Evolutionary conservation across 495 filamentous ascomycete species (phyloP).

Genomic region (Polyplosphaeria fusca): DNA sequence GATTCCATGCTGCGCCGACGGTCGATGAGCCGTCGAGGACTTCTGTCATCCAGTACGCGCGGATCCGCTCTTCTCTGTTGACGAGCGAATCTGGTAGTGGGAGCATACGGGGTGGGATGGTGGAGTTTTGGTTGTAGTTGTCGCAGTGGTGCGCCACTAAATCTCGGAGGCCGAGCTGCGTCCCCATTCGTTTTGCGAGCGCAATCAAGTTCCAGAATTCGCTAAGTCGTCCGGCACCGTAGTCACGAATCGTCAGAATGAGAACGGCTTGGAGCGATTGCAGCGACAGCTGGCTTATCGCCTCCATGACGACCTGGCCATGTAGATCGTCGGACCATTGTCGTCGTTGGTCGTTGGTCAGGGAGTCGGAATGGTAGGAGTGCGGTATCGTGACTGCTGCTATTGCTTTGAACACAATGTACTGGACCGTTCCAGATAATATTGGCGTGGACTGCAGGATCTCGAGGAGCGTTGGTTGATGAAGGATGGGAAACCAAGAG

Average conservation of each 20-base stretch:
- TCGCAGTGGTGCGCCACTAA: slow-evolving; percentile 29
- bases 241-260: slow-evolving; percentile 37
- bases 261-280: slow-evolving; percentile 38
- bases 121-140: slow-evolving; percentile 29
- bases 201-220: slow-evolving; percentile 40
- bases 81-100: slow-evolving; percentile 29
- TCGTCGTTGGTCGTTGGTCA: slow-evolving; percentile 26
- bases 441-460: slow-evolving; percentile 21
- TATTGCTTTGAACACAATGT: slow-evolving; percentile 36
- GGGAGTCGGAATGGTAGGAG: slow-evolving; percentile 19
- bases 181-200: slow-evolving; percentile 36
- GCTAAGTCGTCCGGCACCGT: slow-evolving; percentile 34
- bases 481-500: slow-evolving; percentile 42
- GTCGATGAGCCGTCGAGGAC: slow-evolving; percentile 38
- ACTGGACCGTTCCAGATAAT: slow-evolving; percentile 16
- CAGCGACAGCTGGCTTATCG: slow-evolving; percentile 30
- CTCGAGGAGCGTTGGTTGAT: slow-evolving; percentile 34
- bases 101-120: slow-evolving; percentile 33
- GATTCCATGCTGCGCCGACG: slow-evolving; percentile 38
- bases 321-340: slow-evolving; percentile 23
- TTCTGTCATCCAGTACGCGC: slow-evolving; percentile 43
- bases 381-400: slow-evolving; percentile 37
- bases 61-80: slow-evolving; percentile 38
- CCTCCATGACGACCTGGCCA: slow-evolving; percentile 28
- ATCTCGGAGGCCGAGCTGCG: slow-evolving; percentile 33